Evolutionary conservation across 441 rosid genomes (phyloP), one percentile per base, ranked within the genome.

Genomic region (Biscutella laevigata): DNA sequence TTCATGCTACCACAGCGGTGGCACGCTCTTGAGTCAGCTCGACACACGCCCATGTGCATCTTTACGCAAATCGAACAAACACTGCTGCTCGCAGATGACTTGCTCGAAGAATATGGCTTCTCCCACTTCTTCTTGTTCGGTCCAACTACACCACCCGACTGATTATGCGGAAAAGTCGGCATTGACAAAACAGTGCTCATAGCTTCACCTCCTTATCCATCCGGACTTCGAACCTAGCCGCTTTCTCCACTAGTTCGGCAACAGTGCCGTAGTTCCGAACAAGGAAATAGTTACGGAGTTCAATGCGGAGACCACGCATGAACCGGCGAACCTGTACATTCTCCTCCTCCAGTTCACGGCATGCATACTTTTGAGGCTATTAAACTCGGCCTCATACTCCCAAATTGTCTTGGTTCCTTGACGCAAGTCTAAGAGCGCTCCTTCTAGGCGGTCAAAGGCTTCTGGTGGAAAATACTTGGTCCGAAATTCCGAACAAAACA

Each of bases 41-140:
- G 4, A 7, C 17, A 35, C 4, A 8, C 1, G 1, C 39, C 39
- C 1, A 35, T 6, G 10, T 35, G 39, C 39, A 13, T 35, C 1
- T 14, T 14, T 2, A 17, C 39, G 6, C 19, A 35, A 14, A 1
- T 35, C 0, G 4, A 1, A 6, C 19, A 35, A 0, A 3, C 40
- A 6, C 20, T 14, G 5, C 19, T 2, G 0, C 7, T 14, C 0
- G 1, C 3, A 33, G 3, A 1, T 1, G 16, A 12, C 15, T 33
- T 33, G 37, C 12, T 4, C 2, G 40, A 1, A 1, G 0, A 0
- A 0, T 0, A 0, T 2, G 14, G 3, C 1, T 35, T 14, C 0
- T 0, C 4, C 19, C 5, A 6, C 0, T 14, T 35, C 0, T 14
- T 35, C 20, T 17, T 17, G 3, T 17, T 17, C 20, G 3, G 20